Percentiles rank a stretch among this genome's conserved stretches.
Evolutionary conservation across 306 rosid genomes (phyloP).

Genomic region (Medicago arabica): DNA sequence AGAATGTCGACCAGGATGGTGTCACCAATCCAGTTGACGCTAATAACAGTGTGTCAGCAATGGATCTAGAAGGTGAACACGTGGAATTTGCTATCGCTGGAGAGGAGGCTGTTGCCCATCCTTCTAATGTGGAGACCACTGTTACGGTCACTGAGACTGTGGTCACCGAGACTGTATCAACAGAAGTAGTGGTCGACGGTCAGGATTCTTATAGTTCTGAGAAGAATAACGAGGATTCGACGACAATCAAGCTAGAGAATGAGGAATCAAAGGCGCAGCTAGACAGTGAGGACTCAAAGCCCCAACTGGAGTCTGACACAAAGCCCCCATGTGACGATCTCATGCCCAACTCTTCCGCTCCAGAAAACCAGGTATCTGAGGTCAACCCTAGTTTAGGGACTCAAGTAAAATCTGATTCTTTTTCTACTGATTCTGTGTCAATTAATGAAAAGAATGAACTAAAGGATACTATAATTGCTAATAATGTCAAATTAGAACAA

Average conservation of each 20-base stretch:
- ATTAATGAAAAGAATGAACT: constrained; percentile 98
- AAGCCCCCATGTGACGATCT: constrained; percentile 57
- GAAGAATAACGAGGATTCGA: constrained; percentile 50
- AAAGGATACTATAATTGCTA: constrained; percentile 98
- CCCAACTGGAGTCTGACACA: constrained; percentile 62
- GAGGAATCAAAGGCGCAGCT: constrained; percentile 55
- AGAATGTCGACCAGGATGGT: constrained; percentile 43
- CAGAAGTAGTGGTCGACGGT: constrained; percentile 49
- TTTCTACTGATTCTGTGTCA: constrained; percentile 99
- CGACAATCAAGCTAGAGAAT: constrained; percentile 52
- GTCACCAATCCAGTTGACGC: constrained; percentile 43
- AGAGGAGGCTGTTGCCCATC: constrained; percentile 43
- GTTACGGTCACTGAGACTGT: constrained; percentile 50
- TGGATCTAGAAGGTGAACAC: constrained; percentile 50
- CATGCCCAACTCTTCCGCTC: constrained; percentile 60
- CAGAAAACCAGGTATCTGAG: constrained; percentile 98
- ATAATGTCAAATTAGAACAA: constrained; percentile 98
- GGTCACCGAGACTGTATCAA: constrained; percentile 49
- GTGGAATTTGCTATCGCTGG: constrained; percentile 45
- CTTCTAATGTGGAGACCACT: constrained; percentile 51
- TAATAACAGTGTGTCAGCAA: constrained; percentile 39
- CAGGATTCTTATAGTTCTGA: constrained; percentile 47
- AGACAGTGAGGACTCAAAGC: constrained; percentile 50
- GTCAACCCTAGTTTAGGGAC: constrained; percentile 95
- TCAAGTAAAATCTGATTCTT: constrained; percentile 97